Evolutionary conservation across 2,329 filamentous ascomycete genomes (phyloP), one percentile per base, ranked within the genome.

Genomic region (Clonostachys rhizophaga): DNA sequence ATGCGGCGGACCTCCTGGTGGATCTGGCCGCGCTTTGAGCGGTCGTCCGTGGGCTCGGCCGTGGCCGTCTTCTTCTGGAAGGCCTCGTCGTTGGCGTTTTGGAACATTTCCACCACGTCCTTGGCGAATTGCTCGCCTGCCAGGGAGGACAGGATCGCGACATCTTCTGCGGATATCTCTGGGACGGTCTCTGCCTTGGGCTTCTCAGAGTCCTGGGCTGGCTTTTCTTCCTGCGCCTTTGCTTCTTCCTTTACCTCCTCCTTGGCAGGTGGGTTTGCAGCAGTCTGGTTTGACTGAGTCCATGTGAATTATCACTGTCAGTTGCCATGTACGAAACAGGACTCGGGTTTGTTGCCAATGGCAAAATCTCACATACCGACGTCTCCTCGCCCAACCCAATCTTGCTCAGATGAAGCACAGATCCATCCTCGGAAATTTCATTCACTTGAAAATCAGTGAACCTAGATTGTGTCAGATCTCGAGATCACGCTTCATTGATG

Each of bases 401-500:
- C 46, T 73, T 77, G 48, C 66, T 74, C 43, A 96, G 71, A 64
- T 92, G 89, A 45, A 94, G 65, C 13, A 95, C 88, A 46, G 83
- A 68, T 14, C 91, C 91, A 58, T 86, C 80, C 33, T 84, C 83
- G 17, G 79, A 71, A 52, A 96, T 92, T 66, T 96, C 91, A 60
- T 95, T 91, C 56, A 96, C 91, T 55, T 94, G 74, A 58, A 96
- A 96, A 64, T 96, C 91, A 5, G 91, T 92, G 65, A 91, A 96
- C 54, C 89, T 82, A 44, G 1, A 45, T 36, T 13, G 3, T n/a
- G 34, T 45, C 30, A 47, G 42, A 14, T 6, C 36, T 39, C 2
- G 43, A 34, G 33, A 4, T 35, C 18, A 39, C 11, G 36, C 34
- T 16, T 5, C 37, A 12, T 42, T 9, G 30, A 11, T 30, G n/a